Base-by-base conservation (phyloP, 768 basidiomycete genomes). In the Suillus decipiens region DNA sequence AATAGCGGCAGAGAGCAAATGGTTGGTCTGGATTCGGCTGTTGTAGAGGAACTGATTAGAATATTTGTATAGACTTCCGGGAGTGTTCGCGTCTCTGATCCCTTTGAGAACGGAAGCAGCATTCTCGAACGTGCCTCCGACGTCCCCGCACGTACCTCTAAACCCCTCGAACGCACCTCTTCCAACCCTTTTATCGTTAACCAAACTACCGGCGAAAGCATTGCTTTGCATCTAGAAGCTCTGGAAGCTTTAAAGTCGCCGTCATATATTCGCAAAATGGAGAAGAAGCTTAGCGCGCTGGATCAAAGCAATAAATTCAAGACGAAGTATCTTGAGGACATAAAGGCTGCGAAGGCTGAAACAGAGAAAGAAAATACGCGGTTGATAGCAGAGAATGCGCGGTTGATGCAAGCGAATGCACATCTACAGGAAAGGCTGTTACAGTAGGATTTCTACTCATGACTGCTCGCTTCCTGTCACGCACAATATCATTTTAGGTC, bases 261-360 rank as follows among this genome's bases (percentile, higher is more conserved):
- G 47, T 68, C 71, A 10, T 76, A 79, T 56, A 70, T 83, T 47
- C 63, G 63, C 39, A 75, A 73, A 59, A 73, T 83, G 42, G 80
- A 84, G 63, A 73, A 78, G 42, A 77, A 76, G 61, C 64, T 72
- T 11, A 66, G 66, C 10, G 78, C 80, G 24, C 70, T 77, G 54
- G 75, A 75, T 50, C 73, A 76, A 50, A 73, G 76, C 31, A 76
- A 75, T 15, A 68, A 69, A 4, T 70, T 69, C 5, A 82, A 81
- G 64, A 69, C 69, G 37, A 68, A 48, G 33, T 50, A 24, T 0
- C 69, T 74, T 2, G 60, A 43, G 5, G n/a, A n/a, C 12, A 10
- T 73, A 41, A 36, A n/a, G 28, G 54, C 47, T 7, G 67, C 34
- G 24, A 61, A 61, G 17, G 36, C 19, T 2, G 53, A 64, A 1